Percentiles rank a stretch among this genome's conserved stretches.
These are phyloP conservation scores for Tuber brumale DNA, from an alignment of 495 filamentous ascomycete species.

Conservation along the genomic window DNA sequence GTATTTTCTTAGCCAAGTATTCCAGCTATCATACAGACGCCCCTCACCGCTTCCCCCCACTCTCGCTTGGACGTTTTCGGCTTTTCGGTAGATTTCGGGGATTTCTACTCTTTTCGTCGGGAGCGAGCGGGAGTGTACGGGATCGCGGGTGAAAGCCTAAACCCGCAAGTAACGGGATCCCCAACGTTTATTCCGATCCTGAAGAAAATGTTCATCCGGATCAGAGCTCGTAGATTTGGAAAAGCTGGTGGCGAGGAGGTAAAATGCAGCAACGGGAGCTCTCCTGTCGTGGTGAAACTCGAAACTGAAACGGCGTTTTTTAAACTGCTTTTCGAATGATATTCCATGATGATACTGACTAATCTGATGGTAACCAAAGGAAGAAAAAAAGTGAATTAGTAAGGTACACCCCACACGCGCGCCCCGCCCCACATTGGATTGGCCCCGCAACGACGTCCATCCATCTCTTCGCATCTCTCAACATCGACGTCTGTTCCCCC, in stretches of 20 bases:
- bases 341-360: background rate
- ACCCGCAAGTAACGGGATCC: background rate
- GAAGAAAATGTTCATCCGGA: background rate
- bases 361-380: background rate
- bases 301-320: background rate
- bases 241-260: background rate
- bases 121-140: background rate
- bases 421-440: constrained; percentile 31
- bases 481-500: constrained; percentile 1
- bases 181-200: background rate
- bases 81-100: background rate
- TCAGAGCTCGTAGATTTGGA: background rate
- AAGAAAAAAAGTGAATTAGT: background rate
- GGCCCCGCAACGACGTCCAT: constrained; percentile 31
- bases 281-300: background rate
- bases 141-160: background rate
- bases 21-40: too few relatives aligned
- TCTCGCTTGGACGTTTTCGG: too few relatives aligned
- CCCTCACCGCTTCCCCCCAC: too few relatives aligned
- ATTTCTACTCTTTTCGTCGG: background rate
- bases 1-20: too few relatives aligned
- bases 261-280: background rate
- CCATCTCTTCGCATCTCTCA: constrained; percentile 22
- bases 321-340: background rate
- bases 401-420: background rate